Evolutionary conservation across 305 asterid species (phyloP), one percentile per base, ranked within the genome.

Genomic region (Withania somnifera): DNA sequence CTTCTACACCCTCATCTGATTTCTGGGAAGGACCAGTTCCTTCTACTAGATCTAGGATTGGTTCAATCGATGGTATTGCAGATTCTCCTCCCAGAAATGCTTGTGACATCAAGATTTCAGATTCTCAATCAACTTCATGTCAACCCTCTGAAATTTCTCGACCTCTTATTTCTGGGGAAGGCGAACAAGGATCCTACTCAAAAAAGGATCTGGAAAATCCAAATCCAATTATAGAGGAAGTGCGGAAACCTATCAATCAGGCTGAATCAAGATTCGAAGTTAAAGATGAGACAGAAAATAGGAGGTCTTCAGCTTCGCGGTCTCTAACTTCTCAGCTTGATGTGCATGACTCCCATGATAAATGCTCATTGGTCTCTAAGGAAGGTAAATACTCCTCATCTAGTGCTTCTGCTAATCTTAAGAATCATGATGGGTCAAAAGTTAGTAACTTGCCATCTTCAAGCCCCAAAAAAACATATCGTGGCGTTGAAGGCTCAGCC

Each of bases 21-120:
- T 93, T 92, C 75, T 92, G 97, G 95, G 92, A 86, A 67, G 95
- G 91, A 84, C 53, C 87, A 78, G 81, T 87, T 84, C 89, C 86
- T 61, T 79, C 63, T 81, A 73, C 82, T 76, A 87, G 86, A 84
- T 84, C 90, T 81, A 86, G 88, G 88, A 84, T 71, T 50, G 87
- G 86, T 76, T 82, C 85, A 63, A 40, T 77, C 76, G 83, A 84
- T 83, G 84, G 64, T 77, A 51, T 6, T 71, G 60, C 84, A 15
- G 61, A n/a, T 81, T 80, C 84, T 83, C 56, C 80, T 83, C 81
- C 78, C 38, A 69, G 80, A 63, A 87, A 85, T 32, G 79, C 80
- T 73, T 58, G 83, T 67, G 88, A 84, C 71, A 51, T 58, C 78
- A 84, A 85, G 45, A 68, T 73, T 80, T 77, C 78, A 58, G 84